Conservation (phyloP, 176 grass and related monocot species). For the Miscanthus lutarioriparius region DNA sequence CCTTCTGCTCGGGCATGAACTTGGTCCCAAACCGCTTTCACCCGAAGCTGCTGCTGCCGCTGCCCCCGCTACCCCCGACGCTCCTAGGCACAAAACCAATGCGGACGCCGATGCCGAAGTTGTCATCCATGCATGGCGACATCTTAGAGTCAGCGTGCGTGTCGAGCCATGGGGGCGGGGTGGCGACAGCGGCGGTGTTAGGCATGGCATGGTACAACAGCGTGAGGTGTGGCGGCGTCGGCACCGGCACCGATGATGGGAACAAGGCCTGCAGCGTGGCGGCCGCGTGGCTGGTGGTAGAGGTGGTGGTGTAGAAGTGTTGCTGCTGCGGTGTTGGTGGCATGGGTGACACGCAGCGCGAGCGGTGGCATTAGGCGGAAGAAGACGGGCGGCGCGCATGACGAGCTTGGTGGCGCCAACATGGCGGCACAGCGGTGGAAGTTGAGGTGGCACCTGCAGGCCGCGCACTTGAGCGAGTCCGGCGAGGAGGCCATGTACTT, state of each 20-base stretch:
- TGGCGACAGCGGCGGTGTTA: conserved; percentile 26
- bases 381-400: conserved; percentile 19
- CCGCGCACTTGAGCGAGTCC: conserved; percentile 80
- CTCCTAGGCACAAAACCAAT: too few relatives aligned
- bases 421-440: conserved; percentile 70
- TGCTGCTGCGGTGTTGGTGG: conserved; percentile 3
- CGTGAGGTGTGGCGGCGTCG: conserved; percentile 10
- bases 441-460: conserved; percentile 85
- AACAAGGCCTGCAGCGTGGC: conserved; percentile 47
- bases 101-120: conserved; percentile 40
- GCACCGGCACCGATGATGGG: neutral
- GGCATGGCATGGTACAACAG: conserved; percentile 22
- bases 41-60: conserved; percentile 16
- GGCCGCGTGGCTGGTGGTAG: neutral
- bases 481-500: conserved; percentile 97
- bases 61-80: neutral
- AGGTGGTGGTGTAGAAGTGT: neutral
- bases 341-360: neutral
- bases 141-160: conserved; percentile 56
- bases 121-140: conserved; percentile 64
- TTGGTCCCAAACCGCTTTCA: conserved; percentile 80
- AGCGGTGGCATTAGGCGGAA: conserved; percentile 35
- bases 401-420: neutral
- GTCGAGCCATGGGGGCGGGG: conserved; percentile 35
- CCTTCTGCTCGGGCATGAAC: conserved; percentile 90